These are phyloP conservation scores for Drechslerella stenobrocha DNA, from an alignment of 2,329 filamentous ascomycete species.

Conservation along the genomic window DNA sequence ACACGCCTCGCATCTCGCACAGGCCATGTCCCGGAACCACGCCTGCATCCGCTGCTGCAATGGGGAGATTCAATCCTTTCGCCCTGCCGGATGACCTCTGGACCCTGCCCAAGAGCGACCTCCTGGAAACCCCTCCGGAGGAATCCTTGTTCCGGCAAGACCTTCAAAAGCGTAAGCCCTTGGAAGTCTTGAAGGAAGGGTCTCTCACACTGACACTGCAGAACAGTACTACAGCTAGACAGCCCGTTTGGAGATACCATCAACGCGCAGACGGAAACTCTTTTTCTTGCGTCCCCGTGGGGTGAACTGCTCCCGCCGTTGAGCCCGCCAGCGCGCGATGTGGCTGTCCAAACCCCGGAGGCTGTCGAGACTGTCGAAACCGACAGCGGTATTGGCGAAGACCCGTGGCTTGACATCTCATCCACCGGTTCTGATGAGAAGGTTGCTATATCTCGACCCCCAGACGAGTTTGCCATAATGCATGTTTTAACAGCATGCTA, in stretches of 20 bases:
- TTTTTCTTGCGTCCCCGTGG: constrained; percentile 36
- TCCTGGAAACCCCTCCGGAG: constrained; percentile 19
- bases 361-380: constrained; percentile 18
- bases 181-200: not conserved
- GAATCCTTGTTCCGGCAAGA: constrained; percentile 38
- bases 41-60: constrained; percentile 22
- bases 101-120: constrained; percentile 33
- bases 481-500: not conserved
- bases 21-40: constrained; percentile 36
- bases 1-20: not conserved
- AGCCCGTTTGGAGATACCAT: constrained; percentile 16
- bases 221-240: constrained; percentile 33
- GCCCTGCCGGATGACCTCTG: constrained; percentile 48
- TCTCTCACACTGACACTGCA: not conserved
- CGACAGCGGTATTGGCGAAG: constrained; percentile 34
- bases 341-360: constrained; percentile 1
- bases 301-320: constrained; percentile 28
- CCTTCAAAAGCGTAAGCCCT: constrained; percentile 30
- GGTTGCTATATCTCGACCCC: constrained; percentile 9
- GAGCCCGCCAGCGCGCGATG: constrained; percentile 6
- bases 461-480: constrained; percentile 3
- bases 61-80: constrained; percentile 48
- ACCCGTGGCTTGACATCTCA: constrained; percentile 33
- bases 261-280: constrained; percentile 25
- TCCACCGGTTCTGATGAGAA: constrained; percentile 33